Base-by-base conservation (phyloP, 1,284 basidiomycete genomes). In the Gymnopus androsaceus region DNA sequence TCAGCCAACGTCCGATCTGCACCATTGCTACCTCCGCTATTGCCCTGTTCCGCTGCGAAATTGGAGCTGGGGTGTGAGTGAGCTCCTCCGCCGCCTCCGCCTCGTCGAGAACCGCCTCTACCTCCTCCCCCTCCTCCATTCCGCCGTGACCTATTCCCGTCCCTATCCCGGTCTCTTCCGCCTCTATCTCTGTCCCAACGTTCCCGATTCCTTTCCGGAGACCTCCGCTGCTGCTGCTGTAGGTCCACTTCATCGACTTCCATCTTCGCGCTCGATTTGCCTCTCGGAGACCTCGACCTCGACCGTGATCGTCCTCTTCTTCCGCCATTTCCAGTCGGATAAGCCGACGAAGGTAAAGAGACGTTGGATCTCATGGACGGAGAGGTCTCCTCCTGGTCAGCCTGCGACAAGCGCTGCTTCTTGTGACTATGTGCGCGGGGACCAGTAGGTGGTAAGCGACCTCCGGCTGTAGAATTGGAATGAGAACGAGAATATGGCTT, bases 1-100 rank as follows among this genome's bases (percentile, higher is more conserved):
- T 90, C 85, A 69, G 85, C 85, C 76, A 90, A 84, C 77, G 87
- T 88, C 82, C 88, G 87, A 76, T 87, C 87, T 49, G 73, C 80
- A 60, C 74, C 66, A 61, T 59, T 62, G 61, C 64, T 70, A 62
- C 63, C 63, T 30, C 57, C 53, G 33, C 59, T 59, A 33, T 64
- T 48, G 40, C 55, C 19, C 54, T 57, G 33, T 3, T 21, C 33
- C 19, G 59, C 59, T 19, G 60, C 61, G 21, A 38, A 52, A 34
- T 37, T 17, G 21, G 19, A 34, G n/a, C 27, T 37, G 12, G 45
- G 11, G 23, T 33, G 30, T 8, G 23, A n/a, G 17, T 56, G 36
- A n/a, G 52, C 41, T 40, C 40, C 34, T 23, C 47, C 14, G 15
- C 36, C 36, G 45, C 64, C 61, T 28, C 68, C 65, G 30, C 69